A percentile compares a stretch with the other conserved stretches of the same genome.
Evolutionary conservation across 768 basidiomycete species (phyloP).

Genomic region (Suillus weaverae): DNA sequence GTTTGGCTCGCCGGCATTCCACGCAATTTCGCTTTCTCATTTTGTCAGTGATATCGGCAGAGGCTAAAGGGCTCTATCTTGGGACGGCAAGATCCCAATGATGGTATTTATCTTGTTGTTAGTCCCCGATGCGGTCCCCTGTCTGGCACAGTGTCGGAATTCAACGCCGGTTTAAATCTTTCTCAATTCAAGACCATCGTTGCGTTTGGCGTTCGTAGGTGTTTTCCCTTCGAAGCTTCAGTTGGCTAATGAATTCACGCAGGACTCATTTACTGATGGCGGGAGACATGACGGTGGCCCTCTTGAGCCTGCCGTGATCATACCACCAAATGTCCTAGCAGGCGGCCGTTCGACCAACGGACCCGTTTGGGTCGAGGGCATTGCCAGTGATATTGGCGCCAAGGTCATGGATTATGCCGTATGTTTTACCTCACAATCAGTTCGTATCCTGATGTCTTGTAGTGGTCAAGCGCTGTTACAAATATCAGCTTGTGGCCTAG

Average conservation of each 20-base stretch:
- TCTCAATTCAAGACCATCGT: constrained; percentile 45
- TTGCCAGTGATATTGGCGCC: constrained; percentile 41
- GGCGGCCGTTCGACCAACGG: constrained; percentile 55
- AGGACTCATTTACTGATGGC: constrained; percentile 55
- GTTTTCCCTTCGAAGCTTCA: neutral
- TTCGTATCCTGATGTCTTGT: neutral
- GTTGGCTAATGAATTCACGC: neutral
- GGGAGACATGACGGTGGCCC: constrained; percentile 47
- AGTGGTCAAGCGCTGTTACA: constrained; percentile 45
- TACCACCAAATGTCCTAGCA: constrained; percentile 44
- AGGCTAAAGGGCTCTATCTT: neutral
- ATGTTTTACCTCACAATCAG: constrained; percentile 12
- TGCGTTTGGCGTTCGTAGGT: constrained; percentile 45
- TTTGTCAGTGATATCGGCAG: neutral
- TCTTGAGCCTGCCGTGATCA: constrained; percentile 41
- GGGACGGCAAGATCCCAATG: constrained; percentile 16
- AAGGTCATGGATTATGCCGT: constrained; percentile 54
- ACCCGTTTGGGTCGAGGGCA: constrained; percentile 47
- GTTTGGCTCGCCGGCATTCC: neutral
- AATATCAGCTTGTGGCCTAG: constrained; percentile 53
- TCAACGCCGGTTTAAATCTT: constrained; percentile 48
- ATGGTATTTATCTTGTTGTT: constrained; percentile 44
- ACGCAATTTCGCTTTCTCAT: neutral
- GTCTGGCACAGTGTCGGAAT: constrained; percentile 40
- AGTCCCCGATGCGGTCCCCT: constrained; percentile 45